Base-by-base conservation (phyloP, 2,329 filamentous ascomycete genomes). In the Didymella exigua region DNA sequence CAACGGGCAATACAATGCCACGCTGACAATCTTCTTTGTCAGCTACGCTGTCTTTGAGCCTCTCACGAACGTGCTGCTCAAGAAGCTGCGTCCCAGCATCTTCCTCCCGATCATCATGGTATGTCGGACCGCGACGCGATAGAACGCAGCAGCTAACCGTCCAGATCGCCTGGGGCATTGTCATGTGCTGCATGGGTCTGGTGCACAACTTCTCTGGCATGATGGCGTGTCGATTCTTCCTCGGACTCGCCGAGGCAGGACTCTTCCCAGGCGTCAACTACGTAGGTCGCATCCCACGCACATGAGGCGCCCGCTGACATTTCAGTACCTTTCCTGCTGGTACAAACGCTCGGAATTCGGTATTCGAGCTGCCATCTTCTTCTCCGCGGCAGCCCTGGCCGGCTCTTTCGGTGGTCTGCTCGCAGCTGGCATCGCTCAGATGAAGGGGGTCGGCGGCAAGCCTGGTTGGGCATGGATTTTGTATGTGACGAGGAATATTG, bases 81-180 rank as follows among this genome's bases (percentile, higher is more conserved):
- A 96, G 76, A 83, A 81, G 16, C 78, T 90, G 58, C 82, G 86
- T 1, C 92, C 92, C 0, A 90, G 88, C 33, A 77, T 93, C 48
- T 96, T 96, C 70, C 86, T 96, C 50, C 89, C 91, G 2, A 78
- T 83, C 27, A 96, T 96, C 68, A 96, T 96, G 88, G 81, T 84
- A 6, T 56, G 48, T 59, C 67, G 61, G 13, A 2, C 9, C n/a
- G 6, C 16, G 4, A 21, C 11, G 3, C 9, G 4, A 3, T 16
- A 14, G 21, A 24, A 21, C 13, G n/a, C 7, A 30, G 5, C 2
- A 14, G 4, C 41, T 55, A 18, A 55, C 52, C 16, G 9, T 30
- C 0, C 8, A 55, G 52, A 24, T 47, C 10, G 47, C 48, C 1
- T 86, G 89, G 89, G 89, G 89, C 2, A 76, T 81, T 9, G 82